phyloP scores from a whole-genome alignment of 345 rosid genomes.

The Lepidium sativum region DNA sequence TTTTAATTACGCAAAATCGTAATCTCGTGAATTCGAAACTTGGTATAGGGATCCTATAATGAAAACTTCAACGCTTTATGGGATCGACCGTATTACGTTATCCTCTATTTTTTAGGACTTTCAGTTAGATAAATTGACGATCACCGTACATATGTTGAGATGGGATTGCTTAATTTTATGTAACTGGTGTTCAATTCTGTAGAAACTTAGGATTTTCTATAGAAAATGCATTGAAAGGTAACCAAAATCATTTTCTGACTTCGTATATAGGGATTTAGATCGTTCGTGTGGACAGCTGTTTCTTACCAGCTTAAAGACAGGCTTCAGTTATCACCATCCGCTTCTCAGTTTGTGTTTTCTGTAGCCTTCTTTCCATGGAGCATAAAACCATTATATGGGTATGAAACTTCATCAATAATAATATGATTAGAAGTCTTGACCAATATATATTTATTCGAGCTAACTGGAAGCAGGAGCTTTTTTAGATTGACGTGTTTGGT shows the following conservation, averaged over 20 bases:
- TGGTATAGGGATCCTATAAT: neutral
- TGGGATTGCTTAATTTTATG: neutral
- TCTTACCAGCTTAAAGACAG: slow-evolving; percentile 89
- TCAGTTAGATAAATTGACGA: neutral
- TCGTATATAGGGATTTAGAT: slow-evolving; percentile 76
- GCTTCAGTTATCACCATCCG: slow-evolving; percentile 87
- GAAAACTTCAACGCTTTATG: neutral
- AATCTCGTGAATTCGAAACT: neutral
- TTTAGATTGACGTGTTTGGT: neutral
- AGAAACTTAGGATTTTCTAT: neutral
- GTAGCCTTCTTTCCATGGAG: slow-evolving; percentile 96
- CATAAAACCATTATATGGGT: slow-evolving; percentile 94
- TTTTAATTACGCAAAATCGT: neutral
- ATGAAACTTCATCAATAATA: slow-evolving; percentile 1
- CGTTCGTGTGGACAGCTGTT: slow-evolving; percentile 97
- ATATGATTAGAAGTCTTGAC: neutral
- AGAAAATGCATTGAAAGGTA: neutral
- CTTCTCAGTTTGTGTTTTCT: slow-evolving; percentile 80
- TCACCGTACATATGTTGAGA: neutral
- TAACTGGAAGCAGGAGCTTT: neutral
- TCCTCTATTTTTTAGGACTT: slow-evolving; percentile 5
- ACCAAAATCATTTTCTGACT: neutral
- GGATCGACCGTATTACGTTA: neutral
- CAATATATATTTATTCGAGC: neutral
- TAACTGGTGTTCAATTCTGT: neutral